These are phyloP conservation scores for Decorospora gaudefroyi DNA, from an alignment of 2,329 filamentous ascomycete species.

Conservation along the genomic window DNA sequence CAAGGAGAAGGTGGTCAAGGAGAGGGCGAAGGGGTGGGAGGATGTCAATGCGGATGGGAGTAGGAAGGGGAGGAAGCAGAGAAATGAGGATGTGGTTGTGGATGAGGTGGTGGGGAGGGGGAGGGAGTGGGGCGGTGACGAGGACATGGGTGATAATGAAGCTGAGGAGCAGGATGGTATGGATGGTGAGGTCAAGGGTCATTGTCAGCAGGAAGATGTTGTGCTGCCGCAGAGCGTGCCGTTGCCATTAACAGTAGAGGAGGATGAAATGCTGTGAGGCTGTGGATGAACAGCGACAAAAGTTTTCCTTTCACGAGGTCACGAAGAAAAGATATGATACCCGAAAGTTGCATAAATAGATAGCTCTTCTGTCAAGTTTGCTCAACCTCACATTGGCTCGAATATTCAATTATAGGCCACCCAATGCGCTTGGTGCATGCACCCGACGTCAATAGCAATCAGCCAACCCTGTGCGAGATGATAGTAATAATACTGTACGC, in stretches of 20 bases:
- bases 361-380: not conserved
- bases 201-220: slow-evolving; percentile 22
- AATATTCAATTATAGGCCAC: too few species aligned
- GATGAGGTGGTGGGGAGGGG: slow-evolving; percentile 18
- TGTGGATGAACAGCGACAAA: not conserved
- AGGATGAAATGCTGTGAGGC: slow-evolving; percentile 38
- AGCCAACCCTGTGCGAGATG: too few species aligned
- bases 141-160: slow-evolving; percentile 36
- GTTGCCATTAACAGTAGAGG: slow-evolving; percentile 21
- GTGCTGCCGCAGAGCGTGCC: slow-evolving; percentile 21
- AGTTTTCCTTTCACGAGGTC: not conserved
- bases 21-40: slow-evolving; percentile 52
- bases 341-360: slow-evolving; percentile 9
- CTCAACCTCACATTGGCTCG: too few species aligned
- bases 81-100: slow-evolving; percentile 24
- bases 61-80: slow-evolving; percentile 27
- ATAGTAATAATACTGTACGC: too few species aligned
- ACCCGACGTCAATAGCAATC: too few species aligned
- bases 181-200: slow-evolving; percentile 13
- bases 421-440: too few species aligned
- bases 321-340: slow-evolving; percentile 12
- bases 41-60: slow-evolving; percentile 39
- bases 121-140: slow-evolving; percentile 38
- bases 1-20: slow-evolving; percentile 55
- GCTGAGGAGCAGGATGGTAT: slow-evolving; percentile 1